Conservation (phyloP, 352 stramenopile genomes). For the Globisporangium irregulare region DNA sequence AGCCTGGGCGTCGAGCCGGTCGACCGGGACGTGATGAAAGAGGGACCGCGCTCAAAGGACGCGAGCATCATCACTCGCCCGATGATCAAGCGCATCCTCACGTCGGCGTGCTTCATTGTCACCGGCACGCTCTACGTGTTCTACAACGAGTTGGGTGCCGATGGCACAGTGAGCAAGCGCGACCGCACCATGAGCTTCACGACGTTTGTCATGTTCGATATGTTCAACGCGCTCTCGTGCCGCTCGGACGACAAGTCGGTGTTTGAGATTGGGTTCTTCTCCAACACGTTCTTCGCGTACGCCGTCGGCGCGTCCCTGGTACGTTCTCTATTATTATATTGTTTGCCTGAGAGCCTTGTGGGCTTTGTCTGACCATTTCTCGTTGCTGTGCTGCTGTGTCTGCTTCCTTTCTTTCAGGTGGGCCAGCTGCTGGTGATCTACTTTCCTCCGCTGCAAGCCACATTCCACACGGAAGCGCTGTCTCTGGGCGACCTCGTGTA, state of each 20-base stretch:
- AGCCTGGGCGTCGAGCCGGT: constrained; percentile 87
- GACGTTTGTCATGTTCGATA: constrained; percentile 98
- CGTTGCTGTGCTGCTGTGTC: constrained; percentile 6
- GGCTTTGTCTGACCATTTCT: neutral
- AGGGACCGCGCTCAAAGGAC: constrained; percentile 73
- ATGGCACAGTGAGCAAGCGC: constrained; percentile 89
- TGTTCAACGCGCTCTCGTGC: constrained; percentile 97
- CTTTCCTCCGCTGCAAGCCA: constrained; percentile 92
- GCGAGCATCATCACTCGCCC: constrained; percentile 72
- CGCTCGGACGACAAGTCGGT: constrained; percentile 93
- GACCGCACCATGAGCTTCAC: constrained; percentile 99
- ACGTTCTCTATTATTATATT: constrained; percentile 12
- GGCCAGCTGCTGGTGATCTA: constrained; percentile 97
- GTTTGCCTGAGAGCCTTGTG: neutral
- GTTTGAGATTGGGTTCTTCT: constrained; percentile 89
- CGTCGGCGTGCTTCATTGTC: constrained; percentile 75
- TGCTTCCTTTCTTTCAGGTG: constrained; percentile 27
- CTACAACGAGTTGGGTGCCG: constrained; percentile 78
- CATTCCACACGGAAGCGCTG: constrained; percentile 97
- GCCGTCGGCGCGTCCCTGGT: constrained; percentile 90
- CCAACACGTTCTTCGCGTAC: constrained; percentile 94
- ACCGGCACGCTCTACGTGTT: constrained; percentile 82
- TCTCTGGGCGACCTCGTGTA: constrained; percentile 90
- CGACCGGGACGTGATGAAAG: constrained; percentile 83
- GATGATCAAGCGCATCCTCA: constrained; percentile 69